Conservation (phyloP, 805 yeast genomes). For the Dipodascus albidus region DNA sequence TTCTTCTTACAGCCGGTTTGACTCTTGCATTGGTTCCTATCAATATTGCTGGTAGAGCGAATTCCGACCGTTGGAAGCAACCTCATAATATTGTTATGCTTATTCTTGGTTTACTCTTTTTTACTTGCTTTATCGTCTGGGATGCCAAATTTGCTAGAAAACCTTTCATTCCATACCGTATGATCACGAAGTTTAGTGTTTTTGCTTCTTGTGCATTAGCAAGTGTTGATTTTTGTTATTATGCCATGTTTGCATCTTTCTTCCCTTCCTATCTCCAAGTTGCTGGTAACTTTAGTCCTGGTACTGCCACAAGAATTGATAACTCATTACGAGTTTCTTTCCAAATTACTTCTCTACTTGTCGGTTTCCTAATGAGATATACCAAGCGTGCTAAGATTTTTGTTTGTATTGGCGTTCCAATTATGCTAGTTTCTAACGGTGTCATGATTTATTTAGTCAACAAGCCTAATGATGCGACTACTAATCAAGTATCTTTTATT, state of each 20-base stretch:
- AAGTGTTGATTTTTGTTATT: conserved; percentile 37
- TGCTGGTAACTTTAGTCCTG: conserved; percentile 42
- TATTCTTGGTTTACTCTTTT: conserved; percentile 15
- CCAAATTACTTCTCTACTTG: conserved; percentile 39
- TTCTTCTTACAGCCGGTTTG: conserved; percentile 3
- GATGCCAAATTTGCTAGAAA: conserved; percentile 40
- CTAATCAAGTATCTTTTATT: conserved; percentile 39
- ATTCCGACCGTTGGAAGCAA: conserved; percentile 4
- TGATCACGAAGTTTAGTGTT: conserved; percentile 52
- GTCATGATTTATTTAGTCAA: conserved; percentile 37
- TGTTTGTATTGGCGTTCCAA: conserved; percentile 39
- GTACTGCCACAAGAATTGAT: conserved; percentile 37
- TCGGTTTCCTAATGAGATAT: conserved; percentile 39
- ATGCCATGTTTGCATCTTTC: conserved; percentile 49
- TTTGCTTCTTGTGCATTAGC: conserved; percentile 43
- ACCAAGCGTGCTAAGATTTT: conserved; percentile 33
- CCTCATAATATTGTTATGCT: conserved; percentile 5
- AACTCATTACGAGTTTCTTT: conserved; percentile 10
- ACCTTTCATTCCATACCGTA: conserved; percentile 43
- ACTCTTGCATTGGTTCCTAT: conserved; percentile 4
- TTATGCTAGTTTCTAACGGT: conserved; percentile 47
- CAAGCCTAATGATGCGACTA: conserved; percentile 27
- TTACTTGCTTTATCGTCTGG: conserved; percentile 39
- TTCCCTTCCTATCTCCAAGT: conserved; percentile 49
- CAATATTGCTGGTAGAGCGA: conserved; percentile 10